Base-by-base conservation (phyloP, 768 basidiomycete species). In the Calocera viscosa region DNA sequence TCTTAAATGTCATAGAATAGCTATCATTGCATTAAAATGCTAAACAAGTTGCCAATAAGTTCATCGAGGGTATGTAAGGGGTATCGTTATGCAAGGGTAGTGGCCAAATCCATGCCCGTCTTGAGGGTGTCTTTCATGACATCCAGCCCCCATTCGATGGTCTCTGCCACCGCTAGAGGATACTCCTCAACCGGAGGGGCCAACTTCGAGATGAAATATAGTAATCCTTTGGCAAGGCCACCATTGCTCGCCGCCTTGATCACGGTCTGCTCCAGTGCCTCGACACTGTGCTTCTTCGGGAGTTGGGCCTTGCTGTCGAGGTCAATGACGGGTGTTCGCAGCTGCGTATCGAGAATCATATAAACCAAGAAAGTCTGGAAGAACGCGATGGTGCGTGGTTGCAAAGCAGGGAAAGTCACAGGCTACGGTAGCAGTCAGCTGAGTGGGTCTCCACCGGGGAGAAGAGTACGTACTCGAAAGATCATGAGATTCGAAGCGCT, bases 361-460 rank as follows among this genome's bases (percentile, higher is more conserved):
- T 88, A 81, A 8, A 80, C 75, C 67, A 97, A 78, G 64, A 97
- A 77, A 66, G 87, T 84, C 66, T 78, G 78, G 47, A 98, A 78
- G 76, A 97, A 98, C 17, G 74, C 75, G 1, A 73, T 78, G 5
- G 89, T 83, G 67, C 82, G 82, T 2, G 83, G 75, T 69, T 90
- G 87, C 63, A 95, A 81, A 0, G 78, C 67, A 0, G 86, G 88
- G 73, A 98, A 97, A 73, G 95, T 90, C 53, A 98, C 81, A 19
- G 94, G 90, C 93, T 95, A 72, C 66, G 11, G n/a, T 26, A 5
- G 3, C 24, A 3, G 34, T 41, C 30, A 28, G 60, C 16, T 66
- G 22, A 16, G 2, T 1, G 2, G 35, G 7, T 26, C 19, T 60
- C 17, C 28, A 17, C 2, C 17, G 10, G 0, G 64, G 32, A 64